phyloP scores from a whole-genome alignment of 257 asterid genomes.

The Gentiana straminea region DNA sequence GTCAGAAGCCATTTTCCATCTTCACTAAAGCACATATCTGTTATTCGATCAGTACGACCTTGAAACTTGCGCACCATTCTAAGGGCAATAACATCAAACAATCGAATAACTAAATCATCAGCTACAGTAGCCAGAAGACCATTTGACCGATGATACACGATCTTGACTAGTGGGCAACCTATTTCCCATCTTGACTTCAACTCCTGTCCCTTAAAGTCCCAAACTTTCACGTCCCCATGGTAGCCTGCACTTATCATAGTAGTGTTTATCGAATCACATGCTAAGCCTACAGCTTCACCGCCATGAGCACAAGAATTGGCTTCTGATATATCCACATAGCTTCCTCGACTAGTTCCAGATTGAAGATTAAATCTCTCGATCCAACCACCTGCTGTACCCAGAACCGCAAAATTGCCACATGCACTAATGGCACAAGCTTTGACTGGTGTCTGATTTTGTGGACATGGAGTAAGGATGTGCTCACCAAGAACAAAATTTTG shows the following conservation, averaged over 20 bases:
- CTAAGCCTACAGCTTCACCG: conserved; percentile 73
- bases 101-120: conserved; percentile 74
- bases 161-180: conserved; percentile 54
- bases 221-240: conserved; percentile 76
- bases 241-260: conserved; percentile 71
- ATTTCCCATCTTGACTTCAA: conserved; percentile 60
- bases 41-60: conserved; percentile 83
- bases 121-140: conserved; percentile 84
- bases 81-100: conserved; percentile 68
- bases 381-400: conserved; percentile 89
- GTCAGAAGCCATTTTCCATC: conserved; percentile 94
- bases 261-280: conserved; percentile 81
- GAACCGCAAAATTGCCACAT: conserved; percentile 86
- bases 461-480: conserved; percentile 64
- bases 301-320: conserved; percentile 45
- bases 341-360: conserved; percentile 84
- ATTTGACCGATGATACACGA: conserved; percentile 64
- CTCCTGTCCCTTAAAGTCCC: conserved; percentile 65
- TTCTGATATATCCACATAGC: conserved; percentile 50
- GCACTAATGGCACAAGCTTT: conserved; percentile 86
- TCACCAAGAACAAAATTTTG: conserved; percentile 92
- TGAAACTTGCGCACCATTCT: conserved; percentile 81
- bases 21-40: conserved; percentile 80
- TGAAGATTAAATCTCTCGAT: conserved; percentile 88
- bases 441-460: conserved; percentile 57